Evolutionary conservation across 306 rosid genomes (phyloP), one percentile per base, ranked within the genome.

Genomic region (Prinsepia uniflora): DNA sequence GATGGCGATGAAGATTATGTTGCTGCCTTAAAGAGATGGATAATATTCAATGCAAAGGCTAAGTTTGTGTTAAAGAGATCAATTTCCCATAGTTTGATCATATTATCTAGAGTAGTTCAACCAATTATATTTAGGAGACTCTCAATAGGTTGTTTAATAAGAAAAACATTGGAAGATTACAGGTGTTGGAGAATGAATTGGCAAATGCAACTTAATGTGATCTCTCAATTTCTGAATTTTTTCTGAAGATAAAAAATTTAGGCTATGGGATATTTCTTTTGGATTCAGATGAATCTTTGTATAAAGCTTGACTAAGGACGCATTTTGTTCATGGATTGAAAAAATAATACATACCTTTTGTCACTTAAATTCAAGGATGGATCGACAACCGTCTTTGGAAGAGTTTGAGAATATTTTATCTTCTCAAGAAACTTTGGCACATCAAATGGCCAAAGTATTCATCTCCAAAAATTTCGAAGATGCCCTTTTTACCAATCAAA

Each of bases 351-450:
- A 40, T 18, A 9, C 58, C 70, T 10, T 71, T 78, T 59, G 12
- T 64, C 0, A 49, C 57, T 39, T 65, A 49, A 1, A 50, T 58
- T 14, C 73, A 72, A 72, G 73, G 74, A 0, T 78, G 42, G 74
- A 41, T 52, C 8, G 22, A 3, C 53, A 64, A 44, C 53, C 39
- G 0, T 64, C 50, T 0, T 64, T 64, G 54, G 54, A 44, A 43
- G 69, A 64, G 4, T 64, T 64, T 44, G 69, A 64, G 69, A 64
- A 45, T 11, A 1, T 54, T 54, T 7, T 54, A 5, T 54, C 59
- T 6, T 54, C 59, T 54, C 22, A 54, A 54, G 59, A 54, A 20
- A 5, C 69, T 43, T 14, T 65, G 22, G 54, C 40, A 4, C 6
- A 6, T 0, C 18, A 41, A 22, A 44, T 65, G 52, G 54, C 10